Base-by-base conservation (phyloP, 768 basidiomycete species). In the Boletus subparvulus region DNA sequence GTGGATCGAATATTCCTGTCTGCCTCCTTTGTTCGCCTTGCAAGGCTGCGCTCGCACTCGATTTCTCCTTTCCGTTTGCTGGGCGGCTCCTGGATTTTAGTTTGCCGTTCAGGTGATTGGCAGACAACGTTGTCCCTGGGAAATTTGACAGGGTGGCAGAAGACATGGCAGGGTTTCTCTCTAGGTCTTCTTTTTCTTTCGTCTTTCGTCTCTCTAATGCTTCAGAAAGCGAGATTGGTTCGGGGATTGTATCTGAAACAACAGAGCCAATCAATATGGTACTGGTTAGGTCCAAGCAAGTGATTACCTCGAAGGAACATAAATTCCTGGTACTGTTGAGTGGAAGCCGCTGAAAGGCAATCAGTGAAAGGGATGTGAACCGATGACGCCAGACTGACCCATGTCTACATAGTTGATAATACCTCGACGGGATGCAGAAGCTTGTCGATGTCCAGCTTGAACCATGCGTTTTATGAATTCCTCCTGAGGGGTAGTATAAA, bases 391-490 rank as follows among this genome's bases (percentile, higher is more conserved):
- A 49, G 47, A 72, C 83, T 54, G 59, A 93, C 92, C 86, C 79
- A 93, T 81, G 68, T 94, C 90, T 40, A 79, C 77, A 61, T 92
- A 90, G 51, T 81, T 79, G 12, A 93, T 76, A 21, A 73, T 76
- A 54, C 77, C 80, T 56, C 89, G 79, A 55, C 79, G 78, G 48
- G 85, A 82, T 17, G 78, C 75, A 56, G 75, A 75, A 11, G 90
- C 88, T 65, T 86, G 82, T 47, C 79, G 79, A 56, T 88, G 83
- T 13, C 86, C 88, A 26, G 86, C 85, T 68, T 83, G 82, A 17
- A 83, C 79, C 66, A 93, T 77, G 47, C 85, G 80, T 70, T 90
- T 89, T 53, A 94, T 82, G 68, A 93, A 94, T 66, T 92, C 89
- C 74, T 94, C 92, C 92, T 94, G 66, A 36, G 50, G 40, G 52